These are phyloP conservation scores for Alternaria conjuncta DNA, from an alignment of 2,329 filamentous ascomycete genomes.

Conservation along the genomic window DNA sequence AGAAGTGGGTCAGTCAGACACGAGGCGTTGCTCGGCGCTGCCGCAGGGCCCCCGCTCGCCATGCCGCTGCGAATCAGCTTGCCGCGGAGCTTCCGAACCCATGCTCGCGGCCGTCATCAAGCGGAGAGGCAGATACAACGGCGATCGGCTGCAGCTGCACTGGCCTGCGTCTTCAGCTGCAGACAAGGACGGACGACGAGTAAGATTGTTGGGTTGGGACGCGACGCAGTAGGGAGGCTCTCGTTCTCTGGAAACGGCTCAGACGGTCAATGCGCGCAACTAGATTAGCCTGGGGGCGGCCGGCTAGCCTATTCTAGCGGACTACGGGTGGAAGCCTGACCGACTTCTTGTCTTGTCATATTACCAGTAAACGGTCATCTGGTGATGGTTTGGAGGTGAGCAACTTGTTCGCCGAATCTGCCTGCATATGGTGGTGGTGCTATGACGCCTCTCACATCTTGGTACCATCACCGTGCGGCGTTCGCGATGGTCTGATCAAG, in stretches of 20 bases:
- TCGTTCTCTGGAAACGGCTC: constrained; percentile 23
- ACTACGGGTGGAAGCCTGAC: constrained; percentile 36
- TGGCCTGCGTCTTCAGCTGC: constrained; percentile 23
- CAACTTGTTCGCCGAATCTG: neutral
- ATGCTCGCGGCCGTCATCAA: constrained; percentile 21
- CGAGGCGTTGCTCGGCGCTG: constrained; percentile 37
- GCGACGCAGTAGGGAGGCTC: constrained; percentile 15
- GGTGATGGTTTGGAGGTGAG: constrained; percentile 17
- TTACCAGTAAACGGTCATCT: neutral
- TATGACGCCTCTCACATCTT: neutral
- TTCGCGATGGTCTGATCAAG: neutral
- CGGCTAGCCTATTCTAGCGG: constrained; percentile 24
- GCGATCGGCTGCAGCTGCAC: constrained; percentile 25
- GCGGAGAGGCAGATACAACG: constrained; percentile 31
- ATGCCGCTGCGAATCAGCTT: constrained; percentile 31
- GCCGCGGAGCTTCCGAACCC: constrained; percentile 24
- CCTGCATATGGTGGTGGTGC: neutral
- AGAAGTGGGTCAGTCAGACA: constrained; percentile 44
- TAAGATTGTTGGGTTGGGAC: constrained; percentile 6
- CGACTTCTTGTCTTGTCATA: constrained; percentile 32
- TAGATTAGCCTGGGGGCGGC: constrained; percentile 22
- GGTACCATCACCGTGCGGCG: neutral
- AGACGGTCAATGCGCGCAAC: constrained; percentile 24
- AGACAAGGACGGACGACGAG: constrained; percentile 18
- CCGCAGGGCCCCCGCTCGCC: constrained; percentile 36